These are phyloP conservation scores for Pleurotus djamor DNA, from an alignment of 768 basidiomycete species.

Conservation along the genomic window DNA sequence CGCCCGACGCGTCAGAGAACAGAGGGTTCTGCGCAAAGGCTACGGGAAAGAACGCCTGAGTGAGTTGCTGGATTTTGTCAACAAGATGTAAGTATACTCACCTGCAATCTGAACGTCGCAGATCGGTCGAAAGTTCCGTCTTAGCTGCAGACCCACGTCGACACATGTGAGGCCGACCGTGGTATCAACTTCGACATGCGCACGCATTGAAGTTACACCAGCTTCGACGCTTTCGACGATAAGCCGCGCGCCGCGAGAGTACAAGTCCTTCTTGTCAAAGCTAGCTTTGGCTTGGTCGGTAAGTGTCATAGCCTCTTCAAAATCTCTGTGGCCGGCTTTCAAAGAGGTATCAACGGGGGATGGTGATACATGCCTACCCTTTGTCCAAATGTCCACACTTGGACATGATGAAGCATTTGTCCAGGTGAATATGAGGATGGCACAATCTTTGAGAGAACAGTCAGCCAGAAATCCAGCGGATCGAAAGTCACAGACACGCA, in stretches of 20 bases:
- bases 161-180: conserved; percentile 54
- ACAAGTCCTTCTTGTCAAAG: conserved; percentile 47
- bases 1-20: conserved; percentile 32
- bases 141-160: conserved; percentile 46
- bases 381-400: conserved; percentile 47
- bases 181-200: conserved; percentile 65
- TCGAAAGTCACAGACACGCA: conserved; percentile 15
- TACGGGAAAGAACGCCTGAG: conserved; percentile 16
- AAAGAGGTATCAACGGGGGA: not conserved
- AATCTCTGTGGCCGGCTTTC: conserved; percentile 35
- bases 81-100: conserved; percentile 17
- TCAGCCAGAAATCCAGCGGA: not conserved
- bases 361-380: conserved; percentile 37
- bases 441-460: conserved; percentile 32
- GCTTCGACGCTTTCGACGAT: conserved; percentile 56
- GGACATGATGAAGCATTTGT: conserved; percentile 67
- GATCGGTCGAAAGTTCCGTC: conserved; percentile 35
- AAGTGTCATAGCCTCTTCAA: conserved; percentile 51
- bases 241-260: conserved; percentile 48
- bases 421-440: conserved; percentile 65
- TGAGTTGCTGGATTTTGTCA: not conserved
- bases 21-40: conserved; percentile 65
- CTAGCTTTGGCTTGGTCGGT: conserved; percentile 49
- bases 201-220: conserved; percentile 65
- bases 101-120: conserved; percentile 63